A percentile compares a stretch with the other conserved stretches of the same genome.
Evolutionary conservation across 495 filamentous ascomycete species (phyloP).

Genomic region (Xylaria venustula): DNA sequence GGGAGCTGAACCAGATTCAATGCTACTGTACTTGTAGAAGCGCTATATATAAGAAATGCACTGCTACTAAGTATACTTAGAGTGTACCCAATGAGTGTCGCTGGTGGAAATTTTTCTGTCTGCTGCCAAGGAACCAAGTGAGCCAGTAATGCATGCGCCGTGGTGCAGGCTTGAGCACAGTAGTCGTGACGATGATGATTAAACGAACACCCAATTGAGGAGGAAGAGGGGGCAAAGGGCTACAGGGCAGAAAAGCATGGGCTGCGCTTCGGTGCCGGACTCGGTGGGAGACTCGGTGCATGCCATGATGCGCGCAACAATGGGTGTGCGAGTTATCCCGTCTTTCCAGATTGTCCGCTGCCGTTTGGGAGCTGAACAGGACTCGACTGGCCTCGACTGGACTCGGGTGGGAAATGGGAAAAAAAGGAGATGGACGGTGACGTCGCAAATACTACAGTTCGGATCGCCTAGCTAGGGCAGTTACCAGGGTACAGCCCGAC

Average conservation of each 20-base stretch:
- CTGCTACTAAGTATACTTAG: too few relatives aligned
- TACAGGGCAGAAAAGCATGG: too few relatives aligned
- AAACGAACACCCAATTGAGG: neutral
- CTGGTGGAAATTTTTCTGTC: neutral
- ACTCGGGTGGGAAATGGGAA: neutral
- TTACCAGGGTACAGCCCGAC: neutral
- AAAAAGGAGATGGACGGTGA: neutral
- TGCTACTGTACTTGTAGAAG: too few relatives aligned
- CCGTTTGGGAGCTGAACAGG: neutral
- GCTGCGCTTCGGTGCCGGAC: too few relatives aligned
- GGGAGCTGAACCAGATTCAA: too few relatives aligned
- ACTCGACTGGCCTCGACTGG: neutral
- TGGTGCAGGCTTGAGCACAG: neutral
- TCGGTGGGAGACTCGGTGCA: neutral
- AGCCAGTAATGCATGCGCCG: conserved; percentile 5
- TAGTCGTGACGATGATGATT: neutral
- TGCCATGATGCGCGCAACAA: neutral
- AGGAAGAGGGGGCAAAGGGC: neutral
- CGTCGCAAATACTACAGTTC: neutral
- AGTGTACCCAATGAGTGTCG: too few relatives aligned
- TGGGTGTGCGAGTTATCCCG: neutral
- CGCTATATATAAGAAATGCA: too few relatives aligned
- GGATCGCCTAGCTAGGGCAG: neutral
- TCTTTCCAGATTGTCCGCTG: neutral
- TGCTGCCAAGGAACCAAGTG: neutral